Base-by-base conservation (phyloP, 768 basidiomycete genomes). In the Rubroboletus pulcherrimus region DNA sequence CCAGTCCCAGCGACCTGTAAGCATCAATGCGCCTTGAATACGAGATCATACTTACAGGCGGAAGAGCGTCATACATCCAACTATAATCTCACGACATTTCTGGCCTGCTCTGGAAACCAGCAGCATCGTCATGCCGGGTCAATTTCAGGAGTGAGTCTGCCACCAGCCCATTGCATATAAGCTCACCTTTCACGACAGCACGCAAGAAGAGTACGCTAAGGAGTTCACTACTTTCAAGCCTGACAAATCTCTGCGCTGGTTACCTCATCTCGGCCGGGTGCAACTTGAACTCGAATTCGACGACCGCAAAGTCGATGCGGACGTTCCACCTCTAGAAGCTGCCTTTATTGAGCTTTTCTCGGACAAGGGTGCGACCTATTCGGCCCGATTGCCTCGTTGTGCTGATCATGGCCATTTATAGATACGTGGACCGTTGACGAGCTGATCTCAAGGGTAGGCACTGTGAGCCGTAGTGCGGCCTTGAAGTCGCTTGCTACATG, bases 61-160 rank as follows among this genome's bases (percentile, higher is more conserved):
- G 49, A 49, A 92, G 87, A 83, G 83, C 7, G 75, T 84, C 15
- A 75, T 98, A 2, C 92, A 95, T 64, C 91, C 95, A 1, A 89
- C 87, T 1, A 87, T 99, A 63, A 89, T 98, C 38, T 98, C 97
- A 11, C 82, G 85, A 12, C 86, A 96, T 63, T 99, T 98, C 73
- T 99, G 97, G 97, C 97, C 97, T 0, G 74, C 86, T 1, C 77
- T 97, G 26, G 88, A 91, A 63, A 74, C 86, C 2, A 83, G 83
- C 53, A 81, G 80, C 15, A 78, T 97, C 55, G 69, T 77, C 41
- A 87, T 98, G 81, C 92, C 95, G 0, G 91, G 91, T 3, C 91
- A 93, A 67, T 86, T 97, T 66, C 81, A 83, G 62, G 71, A 72
- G 95, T 96, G 65, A 44, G 87, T 73, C 29, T 17, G 2, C 30